Percentiles rank a stretch among this genome's conserved stretches.
Evolutionary conservation across 768 basidiomycete species (phyloP).

Genomic region (Boletus rubroflammeus): DNA sequence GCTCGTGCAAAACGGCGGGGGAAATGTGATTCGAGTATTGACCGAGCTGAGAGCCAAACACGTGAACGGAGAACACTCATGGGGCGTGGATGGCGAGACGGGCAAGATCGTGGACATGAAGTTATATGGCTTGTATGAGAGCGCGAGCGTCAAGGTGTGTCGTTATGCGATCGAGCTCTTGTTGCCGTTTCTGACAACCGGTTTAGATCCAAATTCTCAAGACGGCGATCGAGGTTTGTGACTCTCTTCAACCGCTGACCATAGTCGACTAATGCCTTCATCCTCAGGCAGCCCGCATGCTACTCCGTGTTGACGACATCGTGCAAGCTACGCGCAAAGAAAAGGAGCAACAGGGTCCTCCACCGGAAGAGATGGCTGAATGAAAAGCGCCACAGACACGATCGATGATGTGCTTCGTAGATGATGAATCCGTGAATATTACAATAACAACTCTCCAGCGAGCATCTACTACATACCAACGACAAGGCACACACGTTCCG

Average conservation of each 20-base stretch:
- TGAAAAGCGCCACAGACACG: background rate
- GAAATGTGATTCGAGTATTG: conserved; percentile 88
- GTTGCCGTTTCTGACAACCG: background rate
- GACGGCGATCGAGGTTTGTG: conserved; percentile 85
- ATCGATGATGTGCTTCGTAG: background rate
- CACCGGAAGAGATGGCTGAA: conserved; percentile 54
- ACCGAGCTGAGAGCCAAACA: conserved; percentile 97
- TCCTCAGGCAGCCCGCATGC: conserved; percentile 75
- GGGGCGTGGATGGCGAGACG: conserved; percentile 94
- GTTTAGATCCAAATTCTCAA: conserved; percentile 89
- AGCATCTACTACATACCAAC: conserved; percentile 6
- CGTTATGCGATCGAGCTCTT: background rate
- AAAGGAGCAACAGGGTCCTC: conserved; percentile 46
- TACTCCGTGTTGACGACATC: conserved; percentile 91
- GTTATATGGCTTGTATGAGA: conserved; percentile 88
- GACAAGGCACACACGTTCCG: background rate
- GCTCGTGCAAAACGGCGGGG: conserved; percentile 91
- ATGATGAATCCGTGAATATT: conserved; percentile 10
- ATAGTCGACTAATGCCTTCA: background rate
- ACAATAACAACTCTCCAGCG: conserved; percentile 9
- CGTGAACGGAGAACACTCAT: conserved; percentile 83
- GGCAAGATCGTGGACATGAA: conserved; percentile 98
- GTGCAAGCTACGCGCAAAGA: conserved; percentile 82
- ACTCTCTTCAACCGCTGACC: background rate
- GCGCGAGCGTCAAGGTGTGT: conserved; percentile 86